Conservation (phyloP, 2,329 filamentous ascomycete species). For the Graphilbum sp. region DNA sequence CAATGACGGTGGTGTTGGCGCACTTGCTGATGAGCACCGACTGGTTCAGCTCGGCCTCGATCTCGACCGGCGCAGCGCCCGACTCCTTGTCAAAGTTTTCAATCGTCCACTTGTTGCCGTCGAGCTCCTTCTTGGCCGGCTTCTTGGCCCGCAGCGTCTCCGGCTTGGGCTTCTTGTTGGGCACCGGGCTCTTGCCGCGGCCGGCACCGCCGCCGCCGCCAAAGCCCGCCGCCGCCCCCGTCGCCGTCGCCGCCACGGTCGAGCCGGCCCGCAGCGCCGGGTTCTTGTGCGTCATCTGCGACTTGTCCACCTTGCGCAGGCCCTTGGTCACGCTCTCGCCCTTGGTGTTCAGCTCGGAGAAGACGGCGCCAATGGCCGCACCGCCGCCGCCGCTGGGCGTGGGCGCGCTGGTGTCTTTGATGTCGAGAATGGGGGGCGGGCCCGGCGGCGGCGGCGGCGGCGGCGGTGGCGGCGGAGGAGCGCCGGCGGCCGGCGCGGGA, state of each 20-base stretch:
- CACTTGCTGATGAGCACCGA: constrained; percentile 86
- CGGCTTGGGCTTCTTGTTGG: constrained; percentile 74
- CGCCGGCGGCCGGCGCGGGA: constrained; percentile 33
- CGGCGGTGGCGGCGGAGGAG: constrained; percentile 37
- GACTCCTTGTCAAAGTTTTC: constrained; percentile 78
- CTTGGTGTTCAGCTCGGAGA: constrained; percentile 84
- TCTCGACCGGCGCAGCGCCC: constrained; percentile 45
- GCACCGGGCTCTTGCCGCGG: constrained; percentile 70
- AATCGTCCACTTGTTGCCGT: constrained; percentile 87
- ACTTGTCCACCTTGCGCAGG: constrained; percentile 84
- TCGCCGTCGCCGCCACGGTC: too few relatives aligned
- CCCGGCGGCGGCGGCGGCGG: constrained; percentile 57
- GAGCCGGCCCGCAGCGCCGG: constrained; percentile 63
- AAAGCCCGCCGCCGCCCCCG: constrained; percentile 40
- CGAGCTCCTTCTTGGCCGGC: constrained; percentile 60
- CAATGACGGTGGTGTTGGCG: constrained; percentile 75
- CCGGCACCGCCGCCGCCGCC: constrained; percentile 18
- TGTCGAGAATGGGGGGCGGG: constrained; percentile 49
- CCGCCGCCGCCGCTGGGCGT: constrained; percentile 25
- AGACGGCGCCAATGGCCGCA: constrained; percentile 69
- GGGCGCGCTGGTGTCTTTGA: constrained; percentile 31
- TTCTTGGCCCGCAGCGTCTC: constrained; percentile 76
- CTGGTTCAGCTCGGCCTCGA: constrained; percentile 68
- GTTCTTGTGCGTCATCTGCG: constrained; percentile 98
- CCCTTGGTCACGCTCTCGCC: constrained; percentile 77